Base-by-base conservation (phyloP, 305 asterid genomes). In the Euphrasia arctica region DNA sequence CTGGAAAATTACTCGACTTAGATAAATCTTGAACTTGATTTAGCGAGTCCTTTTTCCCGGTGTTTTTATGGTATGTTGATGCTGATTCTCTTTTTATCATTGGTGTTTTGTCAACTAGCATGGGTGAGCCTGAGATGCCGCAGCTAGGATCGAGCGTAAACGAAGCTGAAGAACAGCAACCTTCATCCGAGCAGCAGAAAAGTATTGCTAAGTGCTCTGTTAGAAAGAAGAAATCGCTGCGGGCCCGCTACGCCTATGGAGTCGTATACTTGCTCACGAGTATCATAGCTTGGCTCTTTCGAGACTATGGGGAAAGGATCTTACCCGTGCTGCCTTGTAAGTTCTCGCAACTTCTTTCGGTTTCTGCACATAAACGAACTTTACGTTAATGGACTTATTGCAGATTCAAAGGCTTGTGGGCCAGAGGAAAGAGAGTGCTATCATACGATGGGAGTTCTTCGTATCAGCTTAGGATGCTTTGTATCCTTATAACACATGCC, bases 401-500 rank as follows among this genome's bases (percentile, higher is more conserved):
- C 84, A 92, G 97, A 85, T 79, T 80, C 95, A 22, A 87, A 76
- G 77, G 88, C 85, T 29, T 89, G 98, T 70, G 86, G 87, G 8
- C 74, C 75, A 10, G 82, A 79, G 36, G 85, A 85, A 62, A 65
- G 59, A 4, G 87, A 79, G 71, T 90, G 98, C 63, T 77, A 79
- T 75, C 95, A 83, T 55, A 81, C 95, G 7, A 80, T 85, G 86
- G 96, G 98, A 68, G 98, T 92, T 65, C 97, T 92, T 74, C 89
- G 98, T 8, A 91, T 90, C 78, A 92, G 98, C 54, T 81, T 85
- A 61, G 98, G 97, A 75, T 89, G 98, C 75, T 90, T 87, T 9
- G 96, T 92, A 89, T 89, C 98, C 82, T 82, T 80, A 57, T 11
- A 47, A 39, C 43, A 1, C 43, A 8, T 39, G 43, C 43, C 43